Evolutionary conservation across 2,329 filamentous ascomycete species (phyloP).

Genomic region (Aspergillus oerlinghausenensis): DNA sequence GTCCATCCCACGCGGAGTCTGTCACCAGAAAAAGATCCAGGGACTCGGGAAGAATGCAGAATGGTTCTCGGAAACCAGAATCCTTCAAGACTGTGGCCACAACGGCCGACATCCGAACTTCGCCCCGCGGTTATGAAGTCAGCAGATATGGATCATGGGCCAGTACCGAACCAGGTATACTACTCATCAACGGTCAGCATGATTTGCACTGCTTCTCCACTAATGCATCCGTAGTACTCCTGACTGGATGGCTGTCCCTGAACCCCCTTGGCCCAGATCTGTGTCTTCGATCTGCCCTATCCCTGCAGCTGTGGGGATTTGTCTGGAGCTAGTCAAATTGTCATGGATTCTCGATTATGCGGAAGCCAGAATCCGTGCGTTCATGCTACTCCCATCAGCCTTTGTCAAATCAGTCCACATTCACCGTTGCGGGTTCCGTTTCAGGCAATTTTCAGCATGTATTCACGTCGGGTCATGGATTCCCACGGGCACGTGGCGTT

Average conservation of each 20-base stretch:
- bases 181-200: neutral
- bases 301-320: constrained; percentile 4
- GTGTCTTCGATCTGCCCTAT: constrained; percentile 4
- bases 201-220: constrained; percentile 10
- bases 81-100: constrained; percentile 8
- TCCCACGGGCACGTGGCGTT: neutral
- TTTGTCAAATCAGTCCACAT: neutral
- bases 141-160: neutral
- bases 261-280: constrained; percentile 3
- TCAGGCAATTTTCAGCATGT: neutral
- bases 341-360: constrained; percentile 11
- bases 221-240: neutral
- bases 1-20: neutral
- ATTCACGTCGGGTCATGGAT: neutral
- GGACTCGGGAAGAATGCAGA: too few species aligned
- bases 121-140: neutral
- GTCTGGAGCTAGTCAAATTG: constrained; percentile 4
- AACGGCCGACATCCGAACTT: neutral
- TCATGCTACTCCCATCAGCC: neutral
- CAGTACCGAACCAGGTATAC: too few species aligned
- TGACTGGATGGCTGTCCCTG: constrained; percentile 1
- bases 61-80: constrained; percentile 21
- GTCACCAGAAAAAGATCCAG: neutral
- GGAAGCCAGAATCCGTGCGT: constrained; percentile 30
- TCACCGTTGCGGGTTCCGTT: neutral